Conservation (phyloP, 129 eudicot genomes). For the Helianthus tuberosus region DNA sequence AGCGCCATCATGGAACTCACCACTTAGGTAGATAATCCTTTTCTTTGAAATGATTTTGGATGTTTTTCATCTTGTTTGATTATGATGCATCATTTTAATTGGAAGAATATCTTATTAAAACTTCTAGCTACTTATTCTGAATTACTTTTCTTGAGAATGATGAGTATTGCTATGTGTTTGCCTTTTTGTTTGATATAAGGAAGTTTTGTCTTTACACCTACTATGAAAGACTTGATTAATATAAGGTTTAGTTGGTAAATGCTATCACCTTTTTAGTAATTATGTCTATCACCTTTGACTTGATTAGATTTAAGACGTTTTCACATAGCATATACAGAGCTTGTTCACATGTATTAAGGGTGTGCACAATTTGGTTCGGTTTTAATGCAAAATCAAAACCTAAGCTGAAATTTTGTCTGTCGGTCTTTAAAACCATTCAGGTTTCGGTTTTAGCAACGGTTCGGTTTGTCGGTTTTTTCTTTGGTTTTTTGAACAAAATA, state of each 20-base stretch:
- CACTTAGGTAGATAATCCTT: constrained; percentile 37
- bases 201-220: neutral
- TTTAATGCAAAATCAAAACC: no score
- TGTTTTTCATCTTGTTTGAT: constrained; percentile 17
- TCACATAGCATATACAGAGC: no score
- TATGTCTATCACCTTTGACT: no score
- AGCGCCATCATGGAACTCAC: constrained; percentile 93
- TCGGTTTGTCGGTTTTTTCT: no score
- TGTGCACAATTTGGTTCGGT: no score
- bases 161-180: neutral
- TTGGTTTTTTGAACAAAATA: no score
- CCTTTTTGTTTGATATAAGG: neutral
- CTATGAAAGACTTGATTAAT: neutral
- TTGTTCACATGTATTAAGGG: no score
- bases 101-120: constrained; percentile 23
- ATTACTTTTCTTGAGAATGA: constrained; percentile 26
- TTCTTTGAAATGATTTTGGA: constrained; percentile 21
- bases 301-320: no score
- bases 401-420: no score
- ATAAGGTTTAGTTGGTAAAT: neutral
- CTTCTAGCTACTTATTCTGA: constrained; percentile 20
- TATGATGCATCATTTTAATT: constrained; percentile 9
- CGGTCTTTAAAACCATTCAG: no score
- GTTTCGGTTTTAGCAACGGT: no score
- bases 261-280: no score